These are phyloP conservation scores for Corylus avellana DNA, from an alignment of 306 rosid genomes.

Conservation along the genomic window DNA sequence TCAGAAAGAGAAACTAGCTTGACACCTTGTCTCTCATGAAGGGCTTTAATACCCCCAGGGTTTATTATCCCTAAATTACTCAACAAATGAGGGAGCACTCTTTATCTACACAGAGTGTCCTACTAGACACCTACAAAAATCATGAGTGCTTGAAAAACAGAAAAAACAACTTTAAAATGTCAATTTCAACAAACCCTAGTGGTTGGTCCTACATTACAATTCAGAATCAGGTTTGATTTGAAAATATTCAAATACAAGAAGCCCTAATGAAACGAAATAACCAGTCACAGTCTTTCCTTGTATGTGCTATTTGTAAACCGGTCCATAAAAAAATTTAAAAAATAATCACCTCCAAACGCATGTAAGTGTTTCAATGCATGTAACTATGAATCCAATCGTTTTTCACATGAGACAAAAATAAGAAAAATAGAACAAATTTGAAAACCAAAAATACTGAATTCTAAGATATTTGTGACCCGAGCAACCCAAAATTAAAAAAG, in stretches of 20 bases:
- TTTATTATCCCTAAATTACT: background rate
- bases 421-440: background rate
- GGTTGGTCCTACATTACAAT: background rate
- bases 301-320: background rate
- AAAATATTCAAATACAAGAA: background rate
- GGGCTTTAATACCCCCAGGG: background rate
- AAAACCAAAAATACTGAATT: background rate
- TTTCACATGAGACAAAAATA: background rate
- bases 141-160: background rate
- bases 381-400: background rate
- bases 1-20: too few relatives aligned
- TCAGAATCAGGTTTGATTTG: background rate
- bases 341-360: background rate
- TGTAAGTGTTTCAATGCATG: background rate
- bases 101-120: background rate
- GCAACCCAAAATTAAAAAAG: background rate
- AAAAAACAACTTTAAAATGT: background rate
- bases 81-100: background rate
- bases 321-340: background rate
- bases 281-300: too few relatives aligned
- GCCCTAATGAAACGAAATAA: background rate
- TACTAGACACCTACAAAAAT: background rate
- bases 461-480: background rate
- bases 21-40: background rate
- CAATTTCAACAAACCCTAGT: background rate